A percentile compares a stretch with the other conserved stretches of the same genome.
Evolutionary conservation across 75 land plant genomes (phyloP).

Genomic region (Pinus taeda): DNA sequence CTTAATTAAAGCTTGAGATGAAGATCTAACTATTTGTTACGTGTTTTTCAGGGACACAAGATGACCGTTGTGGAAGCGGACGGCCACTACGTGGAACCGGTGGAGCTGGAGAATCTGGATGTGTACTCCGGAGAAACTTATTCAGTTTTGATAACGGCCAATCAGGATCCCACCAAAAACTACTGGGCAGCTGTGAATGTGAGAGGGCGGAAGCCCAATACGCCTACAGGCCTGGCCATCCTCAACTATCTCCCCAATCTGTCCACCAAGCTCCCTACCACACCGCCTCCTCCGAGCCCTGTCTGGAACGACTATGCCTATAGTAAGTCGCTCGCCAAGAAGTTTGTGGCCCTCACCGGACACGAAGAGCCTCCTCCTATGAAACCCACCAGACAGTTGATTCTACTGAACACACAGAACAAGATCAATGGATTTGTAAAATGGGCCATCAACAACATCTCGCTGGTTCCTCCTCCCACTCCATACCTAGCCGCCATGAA

Average conservation of each 20-base stretch:
- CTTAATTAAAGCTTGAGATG: neutral
- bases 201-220: slow-evolving; percentile 64
- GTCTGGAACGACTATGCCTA: too few relatives aligned
- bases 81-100: slow-evolving; percentile 75
- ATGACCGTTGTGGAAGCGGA: slow-evolving; percentile 88
- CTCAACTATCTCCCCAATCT: slow-evolving; percentile 56
- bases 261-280: slow-evolving; percentile 31
- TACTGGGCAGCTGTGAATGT: slow-evolving; percentile 72
- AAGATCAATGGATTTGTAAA: slow-evolving; percentile 24
- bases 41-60: slow-evolving; percentile 54
- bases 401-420: slow-evolving; percentile 84
- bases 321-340: slow-evolving; percentile 7
- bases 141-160: slow-evolving; percentile 64
- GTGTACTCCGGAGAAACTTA: slow-evolving; percentile 88
- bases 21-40: slow-evolving; percentile 1
- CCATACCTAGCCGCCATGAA: slow-evolving; percentile 4
- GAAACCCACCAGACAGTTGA: too few relatives aligned
- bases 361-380: too few relatives aligned
- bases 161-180: slow-evolving; percentile 55
- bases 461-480: too few relatives aligned
- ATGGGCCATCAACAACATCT: slow-evolving; percentile 77
- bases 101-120: slow-evolving; percentile 55
- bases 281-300: too few relatives aligned
- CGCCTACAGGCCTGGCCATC: slow-evolving; percentile 62
- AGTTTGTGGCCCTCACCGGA: slow-evolving; percentile 23